A percentile compares a stretch with the other conserved stretches of the same genome.
These are phyloP conservation scores for Pseudohalonectria lignicola DNA, from an alignment of 2,329 filamentous ascomycete genomes.

Conservation along the genomic window DNA sequence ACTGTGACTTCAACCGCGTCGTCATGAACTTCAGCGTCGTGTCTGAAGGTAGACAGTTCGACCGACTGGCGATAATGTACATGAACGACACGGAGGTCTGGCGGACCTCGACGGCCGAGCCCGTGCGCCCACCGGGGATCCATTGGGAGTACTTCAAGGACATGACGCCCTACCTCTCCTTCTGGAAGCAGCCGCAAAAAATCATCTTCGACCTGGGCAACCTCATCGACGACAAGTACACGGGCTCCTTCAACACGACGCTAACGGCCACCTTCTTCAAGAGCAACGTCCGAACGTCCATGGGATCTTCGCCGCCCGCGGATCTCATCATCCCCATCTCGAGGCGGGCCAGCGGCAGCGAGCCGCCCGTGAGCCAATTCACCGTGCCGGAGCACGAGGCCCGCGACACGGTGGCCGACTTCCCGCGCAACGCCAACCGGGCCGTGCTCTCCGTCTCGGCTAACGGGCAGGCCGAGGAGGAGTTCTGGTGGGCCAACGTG, in stretches of 20 bases:
- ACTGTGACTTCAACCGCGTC: conserved; percentile 62
- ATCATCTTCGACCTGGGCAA: conserved; percentile 75
- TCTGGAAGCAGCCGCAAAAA: conserved; percentile 61
- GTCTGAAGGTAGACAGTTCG: conserved; percentile 62
- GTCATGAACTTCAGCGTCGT: conserved; percentile 67
- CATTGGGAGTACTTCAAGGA: conserved; percentile 71
- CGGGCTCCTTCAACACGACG: conserved; percentile 61
- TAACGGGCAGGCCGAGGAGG: conserved; percentile 64
- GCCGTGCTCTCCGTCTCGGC: conserved; percentile 69
- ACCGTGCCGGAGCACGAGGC: conserved; percentile 52
- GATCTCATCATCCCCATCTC: conserved; percentile 61
- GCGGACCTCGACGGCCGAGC: conserved; percentile 73
- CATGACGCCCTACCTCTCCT: conserved; percentile 56
- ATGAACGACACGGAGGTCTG: conserved; percentile 72
- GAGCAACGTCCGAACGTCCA: conserved; percentile 25
- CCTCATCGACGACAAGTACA: conserved; percentile 59
- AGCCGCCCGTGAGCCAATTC: conserved; percentile 53
- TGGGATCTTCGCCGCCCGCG: conserved; percentile 37
- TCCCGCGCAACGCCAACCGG: conserved; percentile 56
- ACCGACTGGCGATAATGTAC: conserved; percentile 66
- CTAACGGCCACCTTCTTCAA: conserved; percentile 64
- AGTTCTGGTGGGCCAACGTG: conserved; percentile 81
- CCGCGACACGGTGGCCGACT: conserved; percentile 35
- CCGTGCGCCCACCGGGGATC: conserved; percentile 54
- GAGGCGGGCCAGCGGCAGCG: conserved; percentile 29